Percentiles rank a stretch among this genome's conserved stretches.
phyloP scores from a whole-genome alignment of 192 early-diverging fungal genomes.

The Chytriomyces sp. region DNA sequence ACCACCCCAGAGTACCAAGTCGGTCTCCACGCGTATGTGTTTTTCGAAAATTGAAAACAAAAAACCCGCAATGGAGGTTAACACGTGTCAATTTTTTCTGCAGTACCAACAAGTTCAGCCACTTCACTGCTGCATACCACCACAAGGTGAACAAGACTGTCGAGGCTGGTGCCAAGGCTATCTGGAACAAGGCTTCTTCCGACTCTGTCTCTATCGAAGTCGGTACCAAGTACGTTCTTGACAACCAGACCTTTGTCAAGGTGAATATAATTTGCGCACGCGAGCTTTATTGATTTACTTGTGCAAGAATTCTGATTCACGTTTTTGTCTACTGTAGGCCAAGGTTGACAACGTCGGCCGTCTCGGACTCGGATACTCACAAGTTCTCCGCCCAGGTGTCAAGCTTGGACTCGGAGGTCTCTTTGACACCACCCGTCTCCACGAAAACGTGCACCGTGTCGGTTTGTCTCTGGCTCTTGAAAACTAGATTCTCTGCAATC shows the following conservation, averaged over 20 bases:
- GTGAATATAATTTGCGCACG: no score
- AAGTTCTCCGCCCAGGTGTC: constrained; percentile 89
- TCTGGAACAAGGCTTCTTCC: constrained; percentile 81
- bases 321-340: constrained; percentile 22
- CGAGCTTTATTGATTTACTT: no score
- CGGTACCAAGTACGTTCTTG: constrained; percentile 92
- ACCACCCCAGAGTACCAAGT: constrained; percentile 85
- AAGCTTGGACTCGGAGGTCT: constrained; percentile 91
- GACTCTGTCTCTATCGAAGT: constrained; percentile 82
- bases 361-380: constrained; percentile 93
- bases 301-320: no score
- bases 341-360: constrained; percentile 75
- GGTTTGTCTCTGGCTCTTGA: constrained; percentile 90
- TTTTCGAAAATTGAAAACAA: background rate
- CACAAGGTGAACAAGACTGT: constrained; percentile 90
- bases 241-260: constrained; percentile 88
- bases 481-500: constrained; percentile 62
- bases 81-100: background rate
- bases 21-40: constrained; percentile 78
- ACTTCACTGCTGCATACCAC: constrained; percentile 94
- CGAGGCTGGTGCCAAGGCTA: constrained; percentile 94
- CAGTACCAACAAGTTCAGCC: constrained; percentile 84
- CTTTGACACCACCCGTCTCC: constrained; percentile 88
- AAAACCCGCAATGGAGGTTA: no score
- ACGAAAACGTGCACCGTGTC: constrained; percentile 95